Evolutionary conservation across 805 yeast genomes (phyloP).

Genomic region (Yarrowia hollandica): DNA sequence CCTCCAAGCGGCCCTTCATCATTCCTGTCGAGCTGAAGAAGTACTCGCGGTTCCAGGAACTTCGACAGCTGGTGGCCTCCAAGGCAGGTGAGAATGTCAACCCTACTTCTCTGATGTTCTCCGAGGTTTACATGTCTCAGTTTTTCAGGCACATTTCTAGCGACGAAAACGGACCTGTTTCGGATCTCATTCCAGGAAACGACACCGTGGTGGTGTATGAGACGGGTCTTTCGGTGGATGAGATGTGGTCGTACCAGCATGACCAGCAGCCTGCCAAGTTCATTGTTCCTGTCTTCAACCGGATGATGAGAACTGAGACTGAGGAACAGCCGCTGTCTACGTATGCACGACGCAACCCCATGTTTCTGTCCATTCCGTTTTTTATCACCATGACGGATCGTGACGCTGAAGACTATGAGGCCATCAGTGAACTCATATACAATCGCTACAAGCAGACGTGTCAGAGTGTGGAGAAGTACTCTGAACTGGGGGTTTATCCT

Average conservation of each 20-base stretch:
- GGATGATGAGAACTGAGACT: neutral
- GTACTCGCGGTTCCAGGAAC: slow-evolving; percentile 60
- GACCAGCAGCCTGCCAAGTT: slow-evolving; percentile 29
- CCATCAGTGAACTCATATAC: slow-evolving; percentile 54
- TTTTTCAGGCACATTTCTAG: slow-evolving; percentile 56
- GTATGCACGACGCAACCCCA: slow-evolving; percentile 12
- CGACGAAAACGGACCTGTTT: slow-evolving; percentile 20
- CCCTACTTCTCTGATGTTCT: slow-evolving; percentile 48
- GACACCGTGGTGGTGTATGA: slow-evolving; percentile 35
- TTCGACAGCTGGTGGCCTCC: slow-evolving; percentile 60
- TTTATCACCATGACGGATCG: slow-evolving; percentile 57
- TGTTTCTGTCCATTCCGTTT: slow-evolving; percentile 73
- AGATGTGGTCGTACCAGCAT: slow-evolving; percentile 20
- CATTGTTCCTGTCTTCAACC: slow-evolving; percentile 35
- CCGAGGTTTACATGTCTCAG: slow-evolving; percentile 65
- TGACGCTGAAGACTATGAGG: slow-evolving; percentile 58
- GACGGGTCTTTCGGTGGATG: slow-evolving; percentile 20
- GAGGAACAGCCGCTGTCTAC: neutral
- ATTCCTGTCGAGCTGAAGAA: slow-evolving; percentile 75
- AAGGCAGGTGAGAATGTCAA: slow-evolving; percentile 42
- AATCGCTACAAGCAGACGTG: neutral
- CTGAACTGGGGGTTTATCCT: neutral
- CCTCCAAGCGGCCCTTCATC: slow-evolving; percentile 41
- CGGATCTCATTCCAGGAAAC: slow-evolving; percentile 11
- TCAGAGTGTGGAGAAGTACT: neutral